Percentiles rank a stretch among this genome's conserved stretches.
These are phyloP conservation scores for Bimuria novae-zelandiae DNA, from an alignment of 2,329 filamentous ascomycete species.

Conservation along the genomic window DNA sequence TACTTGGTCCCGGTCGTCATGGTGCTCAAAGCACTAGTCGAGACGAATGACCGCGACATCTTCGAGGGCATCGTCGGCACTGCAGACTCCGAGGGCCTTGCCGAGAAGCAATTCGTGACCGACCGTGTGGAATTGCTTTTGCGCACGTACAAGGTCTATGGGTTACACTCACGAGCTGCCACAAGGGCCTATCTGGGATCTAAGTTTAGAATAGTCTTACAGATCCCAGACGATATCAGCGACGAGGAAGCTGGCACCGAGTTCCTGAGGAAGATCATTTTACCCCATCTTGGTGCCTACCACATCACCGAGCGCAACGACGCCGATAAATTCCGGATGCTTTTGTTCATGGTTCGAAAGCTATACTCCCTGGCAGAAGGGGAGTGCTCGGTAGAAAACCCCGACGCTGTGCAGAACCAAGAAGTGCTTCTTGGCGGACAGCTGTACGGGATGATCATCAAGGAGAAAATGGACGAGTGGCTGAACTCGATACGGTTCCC, in stretches of 20 bases:
- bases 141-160: constrained; percentile 90
- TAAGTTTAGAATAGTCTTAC: constrained; percentile 88
- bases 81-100: constrained; percentile 73
- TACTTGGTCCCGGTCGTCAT: constrained; percentile 96
- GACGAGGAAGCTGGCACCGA: constrained; percentile 90
- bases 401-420: constrained; percentile 94
- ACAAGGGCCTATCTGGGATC: constrained; percentile 85
- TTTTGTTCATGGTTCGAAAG: constrained; percentile 96
- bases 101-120: constrained; percentile 87
- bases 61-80: constrained; percentile 90
- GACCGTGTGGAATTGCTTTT: constrained; percentile 91
- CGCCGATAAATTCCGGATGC: constrained; percentile 88
- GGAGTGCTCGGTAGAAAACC: constrained; percentile 92
- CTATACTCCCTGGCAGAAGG: constrained; percentile 91
- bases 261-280: constrained; percentile 85
- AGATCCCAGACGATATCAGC: constrained; percentile 79
- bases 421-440: constrained; percentile 93
- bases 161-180: constrained; percentile 77
- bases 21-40: constrained; percentile 91
- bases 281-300: constrained; percentile 87
- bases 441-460: constrained; percentile 92
- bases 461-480: constrained; percentile 92
- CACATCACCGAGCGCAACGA: constrained; percentile 84
- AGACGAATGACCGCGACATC: constrained; percentile 96
- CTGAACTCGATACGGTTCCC: constrained; percentile 66